Conservation (phyloP, 257 asterid species). For the Oldenlandia corymbosa region DNA sequence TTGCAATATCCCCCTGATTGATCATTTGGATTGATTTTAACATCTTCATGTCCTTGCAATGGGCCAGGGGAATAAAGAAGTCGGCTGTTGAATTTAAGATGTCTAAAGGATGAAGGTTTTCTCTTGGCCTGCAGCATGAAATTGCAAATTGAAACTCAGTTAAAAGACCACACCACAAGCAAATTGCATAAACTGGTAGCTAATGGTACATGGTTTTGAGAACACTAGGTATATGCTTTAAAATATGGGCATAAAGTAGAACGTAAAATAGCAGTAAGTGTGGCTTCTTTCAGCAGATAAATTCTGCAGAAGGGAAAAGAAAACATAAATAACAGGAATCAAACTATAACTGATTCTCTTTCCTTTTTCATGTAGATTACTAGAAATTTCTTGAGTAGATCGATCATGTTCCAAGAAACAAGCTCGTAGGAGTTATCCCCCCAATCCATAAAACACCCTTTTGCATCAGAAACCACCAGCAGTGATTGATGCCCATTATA, state of each 20-base stretch:
- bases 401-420: background rate
- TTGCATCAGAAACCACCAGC: too few relatives aligned
- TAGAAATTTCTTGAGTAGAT: background rate
- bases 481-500: too few relatives aligned
- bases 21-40: slow-evolving; percentile 28
- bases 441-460: too few relatives aligned
- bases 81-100: slow-evolving; percentile 39
- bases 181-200: background rate
- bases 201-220: background rate
- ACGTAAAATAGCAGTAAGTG: background rate
- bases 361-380: background rate
- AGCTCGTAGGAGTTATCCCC: background rate
- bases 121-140: slow-evolving; percentile 63
- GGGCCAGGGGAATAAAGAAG: slow-evolving; percentile 61
- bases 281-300: background rate
- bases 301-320: background rate
- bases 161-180: background rate
- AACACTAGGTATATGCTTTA: background rate
- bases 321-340: too few relatives aligned
- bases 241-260: background rate
- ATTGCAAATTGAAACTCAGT: background rate
- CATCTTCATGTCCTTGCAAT: slow-evolving; percentile 36
- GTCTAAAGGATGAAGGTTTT: slow-evolving; percentile 51
- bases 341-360: background rate
- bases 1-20: slow-evolving; percentile 36